phyloP scores from a whole-genome alignment of 768 basidiomycete species.

The Tylopilus intermedius region DNA sequence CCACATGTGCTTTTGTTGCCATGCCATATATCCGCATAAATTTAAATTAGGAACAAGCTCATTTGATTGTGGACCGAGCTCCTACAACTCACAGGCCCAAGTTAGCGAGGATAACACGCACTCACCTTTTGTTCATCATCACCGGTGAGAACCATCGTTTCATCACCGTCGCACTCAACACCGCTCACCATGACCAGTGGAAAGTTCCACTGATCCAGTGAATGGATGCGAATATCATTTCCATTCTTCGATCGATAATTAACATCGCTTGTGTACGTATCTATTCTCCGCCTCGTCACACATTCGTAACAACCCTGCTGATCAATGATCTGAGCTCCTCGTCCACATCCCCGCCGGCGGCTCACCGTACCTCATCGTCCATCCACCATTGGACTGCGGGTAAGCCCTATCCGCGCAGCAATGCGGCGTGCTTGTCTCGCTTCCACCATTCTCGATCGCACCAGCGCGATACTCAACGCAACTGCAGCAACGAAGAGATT shows the following conservation, averaged over 20 bases:
- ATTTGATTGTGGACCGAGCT: background rate
- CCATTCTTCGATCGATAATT: background rate
- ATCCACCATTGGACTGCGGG: slow-evolving; percentile 31
- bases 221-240: background rate
- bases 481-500: slow-evolving; percentile 69
- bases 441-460: slow-evolving; percentile 64
- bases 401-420: slow-evolving; percentile 80
- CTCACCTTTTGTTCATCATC: background rate
- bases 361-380: slow-evolving; percentile 12
- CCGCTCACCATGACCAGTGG: background rate
- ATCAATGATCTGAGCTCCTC: background rate
- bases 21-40: background rate
- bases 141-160: background rate
- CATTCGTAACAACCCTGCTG: background rate
- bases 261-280: background rate
- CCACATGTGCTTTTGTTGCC: slow-evolving; percentile 5
- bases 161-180: slow-evolving; percentile 13
- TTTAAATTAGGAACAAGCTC: slow-evolving; percentile 9
- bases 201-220: background rate
- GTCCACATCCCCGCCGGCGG: background rate
- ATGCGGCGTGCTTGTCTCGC: slow-evolving; percentile 74
- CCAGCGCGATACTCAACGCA: slow-evolving; percentile 60
- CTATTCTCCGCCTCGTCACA: background rate
- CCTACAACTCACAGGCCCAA: no score
- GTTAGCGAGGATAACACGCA: background rate